phyloP scores from a whole-genome alignment of 371 early-diverging fungal genomes.

The Encephalitozoon cuniculi region DNA sequence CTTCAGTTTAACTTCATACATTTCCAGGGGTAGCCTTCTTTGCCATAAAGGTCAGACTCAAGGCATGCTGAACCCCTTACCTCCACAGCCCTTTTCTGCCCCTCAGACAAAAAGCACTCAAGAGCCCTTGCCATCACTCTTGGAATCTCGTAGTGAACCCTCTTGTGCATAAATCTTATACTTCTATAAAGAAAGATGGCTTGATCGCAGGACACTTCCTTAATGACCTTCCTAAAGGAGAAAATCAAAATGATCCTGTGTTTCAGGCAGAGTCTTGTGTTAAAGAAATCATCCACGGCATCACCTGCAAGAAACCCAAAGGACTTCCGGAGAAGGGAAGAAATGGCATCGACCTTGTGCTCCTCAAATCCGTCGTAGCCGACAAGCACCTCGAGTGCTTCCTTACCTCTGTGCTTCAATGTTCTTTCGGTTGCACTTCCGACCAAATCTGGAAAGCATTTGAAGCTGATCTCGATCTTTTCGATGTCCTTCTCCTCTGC shows the following conservation, averaged over 20 bases:
- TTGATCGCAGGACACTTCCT: not conserved
- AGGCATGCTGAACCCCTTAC: not conserved
- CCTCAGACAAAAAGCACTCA: not conserved
- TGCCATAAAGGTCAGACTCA: not conserved
- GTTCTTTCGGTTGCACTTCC: not conserved
- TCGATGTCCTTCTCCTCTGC: not conserved
- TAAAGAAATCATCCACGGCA: not conserved
- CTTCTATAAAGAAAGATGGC: not conserved
- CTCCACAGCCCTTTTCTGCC: not conserved
- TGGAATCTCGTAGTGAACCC: not conserved
- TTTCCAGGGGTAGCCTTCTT: not conserved
- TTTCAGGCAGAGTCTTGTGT: not conserved
- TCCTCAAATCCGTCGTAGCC: slow-evolving; percentile 4
- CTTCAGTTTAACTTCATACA: not conserved
- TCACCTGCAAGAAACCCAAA: not conserved
- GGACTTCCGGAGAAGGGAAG: not conserved
- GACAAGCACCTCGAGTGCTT: not conserved
- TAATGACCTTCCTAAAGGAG: not conserved
- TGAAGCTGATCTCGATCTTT: not conserved
- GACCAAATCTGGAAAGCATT: not conserved
- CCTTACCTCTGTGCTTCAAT: not conserved
- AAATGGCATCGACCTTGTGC: slow-evolving; percentile 3
- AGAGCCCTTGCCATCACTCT: not conserved
- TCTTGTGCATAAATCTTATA: not conserved
- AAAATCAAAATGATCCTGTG: not conserved